phyloP scores from a whole-genome alignment of 2,329 filamentous ascomycete genomes.

The Fusarium tanahbumbuense region DNA sequence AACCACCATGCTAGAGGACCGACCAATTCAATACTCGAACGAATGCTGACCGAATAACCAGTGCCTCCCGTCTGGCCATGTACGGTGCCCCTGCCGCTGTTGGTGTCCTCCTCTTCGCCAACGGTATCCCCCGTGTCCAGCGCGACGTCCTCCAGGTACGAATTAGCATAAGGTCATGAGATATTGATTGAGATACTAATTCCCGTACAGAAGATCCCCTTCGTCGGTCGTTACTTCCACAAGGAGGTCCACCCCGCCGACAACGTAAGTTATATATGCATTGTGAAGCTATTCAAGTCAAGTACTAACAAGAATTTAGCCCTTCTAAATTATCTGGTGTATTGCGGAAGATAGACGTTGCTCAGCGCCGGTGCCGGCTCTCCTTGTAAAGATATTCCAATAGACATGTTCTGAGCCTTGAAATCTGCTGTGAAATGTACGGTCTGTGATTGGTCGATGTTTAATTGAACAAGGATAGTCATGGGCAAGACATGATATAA shows the following conservation, averaged over 20 bases:
- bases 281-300: no score
- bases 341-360: slow-evolving; percentile 45
- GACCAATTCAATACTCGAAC: background rate
- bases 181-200: slow-evolving; percentile 38
- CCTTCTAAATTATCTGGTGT: slow-evolving; percentile 54
- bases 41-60: slow-evolving; percentile 47
- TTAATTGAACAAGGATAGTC: background rate
- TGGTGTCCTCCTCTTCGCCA: slow-evolving; percentile 69
- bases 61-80: slow-evolving; percentile 63
- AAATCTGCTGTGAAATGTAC: slow-evolving; percentile 45
- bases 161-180: background rate
- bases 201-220: slow-evolving; percentile 63
- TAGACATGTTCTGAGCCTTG: slow-evolving; percentile 49
- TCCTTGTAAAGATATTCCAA: slow-evolving; percentile 55
- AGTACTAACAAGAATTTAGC: slow-evolving; percentile 48
- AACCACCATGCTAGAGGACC: background rate
- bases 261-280: slow-evolving; percentile 63
- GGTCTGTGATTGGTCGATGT: slow-evolving; percentile 40
- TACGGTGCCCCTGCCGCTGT: slow-evolving; percentile 70
- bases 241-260: slow-evolving; percentile 69
- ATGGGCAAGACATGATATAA: background rate
- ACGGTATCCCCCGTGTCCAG: slow-evolving; percentile 71
- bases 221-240: slow-evolving; percentile 63
- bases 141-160: slow-evolving; percentile 68
- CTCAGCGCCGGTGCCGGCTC: slow-evolving; percentile 46